Evolutionary conservation across 371 early-diverging fungal species (phyloP), one percentile per base, ranked within the genome.

Genomic region (Mycotypha africana): DNA sequence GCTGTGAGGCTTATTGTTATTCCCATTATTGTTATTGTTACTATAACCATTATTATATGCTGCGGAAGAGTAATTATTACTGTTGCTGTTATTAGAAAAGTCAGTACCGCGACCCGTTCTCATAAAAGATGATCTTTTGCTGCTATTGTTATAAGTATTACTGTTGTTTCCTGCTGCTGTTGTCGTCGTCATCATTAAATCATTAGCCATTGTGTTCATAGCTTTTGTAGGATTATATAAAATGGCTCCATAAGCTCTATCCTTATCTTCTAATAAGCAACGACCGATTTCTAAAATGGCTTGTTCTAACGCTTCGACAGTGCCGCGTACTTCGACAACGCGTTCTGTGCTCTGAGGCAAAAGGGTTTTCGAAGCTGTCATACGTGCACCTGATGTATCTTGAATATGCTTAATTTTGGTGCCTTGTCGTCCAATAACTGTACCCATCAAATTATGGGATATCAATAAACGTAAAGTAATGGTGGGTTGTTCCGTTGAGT

Each of bases 321-420:
- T 70, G 46, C 92, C 92, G 47, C 84, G 80, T 30, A 92, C 74
- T 51, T 91, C 91, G 17, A 90, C 85, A 12, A 88, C 74, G 42
- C 92, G 87, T 63, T 92, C 92, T 19, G 92, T 92, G 15, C 82
- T 82, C 55, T 88, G 88, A 22, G 89, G 89, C 33, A 92, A 67
- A 74, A 89, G 83, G 38, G 89, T 84, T 58, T 92, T 91, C 51
- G 86, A 80, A 17, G 89, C 90, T 24, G 84, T 85, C 76, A 91
- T 80, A 41, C 86, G 85, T 21, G 84, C 84, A 41, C 87, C 85
- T 15, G 88, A 85, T 12, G 72, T 60, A 50, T 92, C 91, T 69
- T 89, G 91, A 49, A 92, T 89, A 50, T 85, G 81, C 70, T 89
- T 89, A 58, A 92, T 90, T 68, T 86, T 87, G 47, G 79, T 65